These are phyloP conservation scores for Lantana camara DNA, from an alignment of 257 asterid genomes.

Conservation along the genomic window DNA sequence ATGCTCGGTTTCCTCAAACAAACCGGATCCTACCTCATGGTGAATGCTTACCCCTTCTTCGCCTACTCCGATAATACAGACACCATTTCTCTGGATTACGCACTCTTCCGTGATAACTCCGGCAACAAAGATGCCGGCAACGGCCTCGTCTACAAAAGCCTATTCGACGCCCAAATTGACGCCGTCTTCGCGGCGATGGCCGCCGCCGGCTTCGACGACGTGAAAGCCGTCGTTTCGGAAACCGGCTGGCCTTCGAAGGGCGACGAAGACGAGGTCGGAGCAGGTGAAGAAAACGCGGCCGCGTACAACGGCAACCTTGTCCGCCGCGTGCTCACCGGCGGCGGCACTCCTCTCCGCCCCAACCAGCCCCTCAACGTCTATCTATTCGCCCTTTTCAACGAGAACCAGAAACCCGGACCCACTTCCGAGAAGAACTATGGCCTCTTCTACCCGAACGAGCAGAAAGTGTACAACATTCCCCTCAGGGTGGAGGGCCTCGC, in stretches of 20 bases:
- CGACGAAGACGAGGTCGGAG: conserved; percentile 61
- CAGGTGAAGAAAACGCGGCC: conserved; percentile 50
- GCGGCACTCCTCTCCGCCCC: conserved; percentile 68
- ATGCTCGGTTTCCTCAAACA: conserved; percentile 54
- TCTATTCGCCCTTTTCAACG: conserved; percentile 68
- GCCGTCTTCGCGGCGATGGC: conserved; percentile 71
- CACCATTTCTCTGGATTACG: conserved; percentile 59
- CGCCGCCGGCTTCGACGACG: conserved; percentile 37
- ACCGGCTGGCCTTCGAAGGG: conserved; percentile 88
- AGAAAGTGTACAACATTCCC: conserved; percentile 52
- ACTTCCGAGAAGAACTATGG: conserved; percentile 67
- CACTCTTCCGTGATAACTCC: conserved; percentile 43
- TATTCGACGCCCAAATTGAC: conserved; percentile 73
- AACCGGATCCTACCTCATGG: conserved; percentile 63
- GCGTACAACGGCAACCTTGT: conserved; percentile 71
- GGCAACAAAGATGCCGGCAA: conserved; percentile 54
- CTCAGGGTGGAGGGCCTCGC: conserved; percentile 28
- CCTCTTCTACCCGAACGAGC: conserved; percentile 55
- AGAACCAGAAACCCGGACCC: conserved; percentile 60
- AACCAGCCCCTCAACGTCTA: conserved; percentile 51
- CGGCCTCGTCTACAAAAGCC: conserved; percentile 58
- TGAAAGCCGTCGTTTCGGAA: conserved; percentile 56
- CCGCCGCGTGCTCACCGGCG: conserved; percentile 50
- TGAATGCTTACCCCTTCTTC: conserved; percentile 68
- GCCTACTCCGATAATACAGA: conserved; percentile 57